Evolutionary conservation across 768 basidiomycete genomes (phyloP).

Genomic region (Leccinum longicurvipes): DNA sequence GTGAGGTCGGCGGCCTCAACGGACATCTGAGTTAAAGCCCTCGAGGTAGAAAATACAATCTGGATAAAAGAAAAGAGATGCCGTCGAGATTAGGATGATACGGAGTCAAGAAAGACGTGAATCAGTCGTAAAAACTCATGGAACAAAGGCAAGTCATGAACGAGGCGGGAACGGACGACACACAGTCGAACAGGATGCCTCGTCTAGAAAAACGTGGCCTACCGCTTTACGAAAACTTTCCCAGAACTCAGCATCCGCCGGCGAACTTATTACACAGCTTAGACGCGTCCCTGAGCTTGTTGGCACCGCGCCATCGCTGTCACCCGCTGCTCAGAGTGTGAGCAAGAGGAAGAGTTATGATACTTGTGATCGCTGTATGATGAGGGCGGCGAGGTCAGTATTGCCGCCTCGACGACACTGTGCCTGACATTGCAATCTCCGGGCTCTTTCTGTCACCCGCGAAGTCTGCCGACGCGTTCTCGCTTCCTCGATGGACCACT

Average conservation of each 20-base stretch:
- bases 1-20: constrained; percentile 16
- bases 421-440: neutral
- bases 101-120: constrained; percentile 19
- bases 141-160: constrained; percentile 27
- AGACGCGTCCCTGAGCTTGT: neutral
- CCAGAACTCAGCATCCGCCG: constrained; percentile 5
- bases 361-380: neutral
- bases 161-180: constrained; percentile 18
- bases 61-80: constrained; percentile 4
- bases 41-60: constrained; percentile 21
- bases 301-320: neutral
- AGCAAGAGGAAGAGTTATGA: too few relatives aligned
- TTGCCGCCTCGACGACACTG: neutral
- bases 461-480: neutral
- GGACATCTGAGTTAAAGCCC: constrained; percentile 24
- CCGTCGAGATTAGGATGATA: constrained; percentile 3
- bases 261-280: constrained; percentile 3
- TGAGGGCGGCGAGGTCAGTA: neutral
- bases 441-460: constrained; percentile 1
- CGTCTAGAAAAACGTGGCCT: constrained; percentile 26
- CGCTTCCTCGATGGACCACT: neutral
- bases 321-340: too few relatives aligned
- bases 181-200: constrained; percentile 24
- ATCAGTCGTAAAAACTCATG: constrained; percentile 30
- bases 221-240: constrained; percentile 26